Base-by-base conservation (phyloP, 768 basidiomycete genomes). In the Phlebiopsis gigantea region DNA sequence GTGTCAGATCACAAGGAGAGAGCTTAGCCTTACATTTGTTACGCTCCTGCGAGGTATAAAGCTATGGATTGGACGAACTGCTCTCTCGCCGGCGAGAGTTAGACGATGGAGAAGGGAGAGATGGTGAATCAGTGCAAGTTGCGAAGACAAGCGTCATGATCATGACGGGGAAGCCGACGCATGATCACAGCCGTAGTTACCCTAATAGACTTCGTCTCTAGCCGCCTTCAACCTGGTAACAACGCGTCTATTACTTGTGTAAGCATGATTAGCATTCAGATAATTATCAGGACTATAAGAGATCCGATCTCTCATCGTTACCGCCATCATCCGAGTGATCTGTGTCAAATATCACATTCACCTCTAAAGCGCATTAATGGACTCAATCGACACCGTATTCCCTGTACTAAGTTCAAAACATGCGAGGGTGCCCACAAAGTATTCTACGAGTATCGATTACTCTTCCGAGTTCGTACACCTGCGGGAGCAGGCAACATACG, bases 1-100 rank as follows among this genome's bases (percentile, higher is more conserved):
- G 21, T 2, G 34, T 53, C 17, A 21, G 6, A 17, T 31, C 9
- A 12, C 21, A 6, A 26, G 5, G 28, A 49, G 19, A 14, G 29
- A 9, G 29, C 4, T 1, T 12, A 14, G 15, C 28, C 57, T 46
- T 42, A 57, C 57, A 57, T 58, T 22, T 34, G 14, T 34, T 34
- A 4, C 19, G 24, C 26, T 21, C 22, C 39, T 15, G 25, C 15
- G 21, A 22, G 7, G 21, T 41, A 29, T 2, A 50, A 17, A 21
- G 4, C 25, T 30, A 28, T 44, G 12, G 30, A 25, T 29, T 24
- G 44, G 15, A n/a, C 7, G 17, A 41, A 31, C 21, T 26, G 7
- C 14, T 22, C 59, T 58, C 60, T 61, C 60, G 60, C 60, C 60
- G 43, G 60, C 60, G 60, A 61, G 60, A 61, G 53, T 31, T 45